phyloP scores from a whole-genome alignment of 73 alveolate species.

The Tetrahymena borealis region DNA sequence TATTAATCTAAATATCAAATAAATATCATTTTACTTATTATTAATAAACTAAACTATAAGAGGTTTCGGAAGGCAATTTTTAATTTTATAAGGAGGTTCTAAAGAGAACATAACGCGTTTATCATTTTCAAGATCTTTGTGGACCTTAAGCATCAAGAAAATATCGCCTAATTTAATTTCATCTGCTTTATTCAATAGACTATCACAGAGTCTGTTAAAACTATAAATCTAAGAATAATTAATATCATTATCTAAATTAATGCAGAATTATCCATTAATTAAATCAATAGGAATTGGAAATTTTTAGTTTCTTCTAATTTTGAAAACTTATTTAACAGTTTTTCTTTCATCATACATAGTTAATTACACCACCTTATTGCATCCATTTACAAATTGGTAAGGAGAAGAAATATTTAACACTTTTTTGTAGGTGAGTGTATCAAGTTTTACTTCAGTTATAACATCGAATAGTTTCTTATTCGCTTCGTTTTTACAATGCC shows the following conservation, averaged over 20 bases:
- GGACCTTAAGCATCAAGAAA: not conserved
- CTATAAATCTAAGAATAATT: not conserved
- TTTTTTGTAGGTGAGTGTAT: not conserved
- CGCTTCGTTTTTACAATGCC: not conserved
- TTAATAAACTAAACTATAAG: not conserved
- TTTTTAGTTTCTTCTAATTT: not conserved
- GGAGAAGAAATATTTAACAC: not conserved
- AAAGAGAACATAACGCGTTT: not conserved
- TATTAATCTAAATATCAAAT: not conserved
- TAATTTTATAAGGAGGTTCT: not conserved
- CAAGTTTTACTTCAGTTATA: not conserved
- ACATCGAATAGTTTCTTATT: not conserved
- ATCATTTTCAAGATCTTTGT: not conserved
- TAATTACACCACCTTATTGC: not conserved
- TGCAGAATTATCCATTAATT: not conserved
- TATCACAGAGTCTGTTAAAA: not conserved
- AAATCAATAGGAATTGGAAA: not conserved
- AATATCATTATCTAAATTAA: not conserved
- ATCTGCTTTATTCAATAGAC: not conserved
- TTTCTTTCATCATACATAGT: not conserved
- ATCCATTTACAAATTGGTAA: not conserved
- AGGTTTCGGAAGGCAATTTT: not conserved
- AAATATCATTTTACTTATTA: not conserved
- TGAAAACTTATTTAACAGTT: not conserved
- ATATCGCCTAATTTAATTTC: not conserved